These are phyloP conservation scores for Medicago truncatula DNA, from an alignment of 306 rosid species.

Conservation along the genomic window MtrunA17r5.0-ANR NC_053049.1:23536001-23536500, in stretches of 20 bases:
- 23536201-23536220: constrained; percentile 21
- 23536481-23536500: constrained; percentile 97
- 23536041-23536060: not conserved
- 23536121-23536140: constrained; percentile 94
- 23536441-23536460: constrained; percentile 98
- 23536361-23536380: not conserved
- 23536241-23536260: not conserved
- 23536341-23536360: constrained; percentile 8
- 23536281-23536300: constrained; percentile 1
- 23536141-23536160: constrained; percentile 81
- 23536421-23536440: constrained; percentile 86
- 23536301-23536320: constrained; percentile 4
- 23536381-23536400: not conserved
- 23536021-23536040: not conserved
- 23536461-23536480: constrained; percentile 99
- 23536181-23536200: constrained; percentile 42
- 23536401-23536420: constrained; percentile 2
- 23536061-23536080: constrained; percentile 20
- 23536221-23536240: constrained; percentile 11
- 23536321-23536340: not conserved
- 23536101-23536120: constrained; percentile 97
- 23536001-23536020: not conserved
- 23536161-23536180: constrained; percentile 87
- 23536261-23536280: constrained; percentile 28
- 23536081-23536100: constrained; percentile 82